Evolutionary conservation across 768 basidiomycete species (phyloP).

Genomic region (Suillus subalutaceus): DNA sequence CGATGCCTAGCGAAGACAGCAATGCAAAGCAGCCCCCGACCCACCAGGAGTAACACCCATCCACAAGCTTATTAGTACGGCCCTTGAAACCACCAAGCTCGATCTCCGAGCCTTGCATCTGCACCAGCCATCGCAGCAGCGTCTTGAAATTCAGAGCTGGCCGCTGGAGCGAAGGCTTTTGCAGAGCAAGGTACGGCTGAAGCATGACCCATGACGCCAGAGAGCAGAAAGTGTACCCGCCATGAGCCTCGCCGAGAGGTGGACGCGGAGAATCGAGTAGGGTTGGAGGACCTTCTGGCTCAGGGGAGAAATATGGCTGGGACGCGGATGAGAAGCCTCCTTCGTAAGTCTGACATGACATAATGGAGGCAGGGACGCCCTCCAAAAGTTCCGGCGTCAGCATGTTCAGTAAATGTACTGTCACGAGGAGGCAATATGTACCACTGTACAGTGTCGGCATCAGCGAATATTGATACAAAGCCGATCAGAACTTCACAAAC

Average conservation of each 20-base stretch:
- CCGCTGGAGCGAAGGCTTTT: conserved; percentile 16
- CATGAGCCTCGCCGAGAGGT: conserved; percentile 93
- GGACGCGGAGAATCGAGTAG: conserved; percentile 58
- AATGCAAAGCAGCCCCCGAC: conserved; percentile 84
- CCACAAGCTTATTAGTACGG: conserved; percentile 96
- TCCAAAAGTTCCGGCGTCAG: conserved; percentile 86
- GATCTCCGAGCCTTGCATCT: conserved; percentile 81
- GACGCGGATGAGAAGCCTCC: conserved; percentile 89
- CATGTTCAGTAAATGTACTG: conserved; percentile 81
- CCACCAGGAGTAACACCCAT: conserved; percentile 99
- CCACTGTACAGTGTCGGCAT: conserved; percentile 53
- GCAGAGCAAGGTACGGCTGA: conserved; percentile 49
- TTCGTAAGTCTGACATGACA: conserved; percentile 95
- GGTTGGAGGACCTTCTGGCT: conserved; percentile 19
- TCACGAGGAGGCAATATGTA: conserved; percentile 87
- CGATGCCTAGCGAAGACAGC: conserved; percentile 60
- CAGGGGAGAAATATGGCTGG: conserved; percentile 59
- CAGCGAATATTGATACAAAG: not conserved
- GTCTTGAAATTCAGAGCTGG: conserved; percentile 58
- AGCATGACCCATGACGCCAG: conserved; percentile 84
- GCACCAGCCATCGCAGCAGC: conserved; percentile 78
- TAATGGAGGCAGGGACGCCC: conserved; percentile 78
- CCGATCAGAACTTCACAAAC: conserved; percentile 43
- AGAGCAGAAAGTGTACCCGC: conserved; percentile 96
- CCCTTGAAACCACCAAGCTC: conserved; percentile 95